Base-by-base conservation (phyloP, 2,329 filamentous ascomycete species). In the Epichloe aotearoae region DNA sequence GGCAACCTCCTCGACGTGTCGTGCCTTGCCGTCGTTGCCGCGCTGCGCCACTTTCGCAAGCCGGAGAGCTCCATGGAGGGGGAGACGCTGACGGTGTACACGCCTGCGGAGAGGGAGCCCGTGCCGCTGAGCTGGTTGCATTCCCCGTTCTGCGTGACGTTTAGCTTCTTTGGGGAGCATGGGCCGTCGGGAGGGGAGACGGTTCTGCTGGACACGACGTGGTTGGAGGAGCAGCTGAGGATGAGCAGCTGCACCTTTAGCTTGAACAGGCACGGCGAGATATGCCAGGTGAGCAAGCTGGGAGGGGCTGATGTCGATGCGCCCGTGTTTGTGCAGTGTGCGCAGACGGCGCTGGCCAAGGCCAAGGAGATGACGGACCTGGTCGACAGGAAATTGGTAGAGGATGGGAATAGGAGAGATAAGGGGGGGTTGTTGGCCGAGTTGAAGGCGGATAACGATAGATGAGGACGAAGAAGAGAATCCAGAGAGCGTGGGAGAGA, bases 71-170 rank as follows among this genome's bases (percentile, higher is more conserved):
- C 83, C 58, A 86, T 96, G 36, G 84, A 89, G 60, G 88, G 88
- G 52, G 89, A 90, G 59, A 79, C 81, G 33, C 79, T 96, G 56
- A 94, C 86, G 2, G 80, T 97, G 42, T 95, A 91, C 69, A 86
- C 84, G 2, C 69, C 85, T 3, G 82, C 86, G 12, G 91, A 98
- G 71, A 78, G 93, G 55, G 90, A 95, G 56, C 91, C 91, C 0
- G 88, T 96, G 44, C 83, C 88, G 45, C 74, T 98, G 54, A 89
- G 87, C 59, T 88, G 95, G 73, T 79, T 96, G 56, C 93, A 97
- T 69, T 86, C 88, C 58, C 93, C 93, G 1, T 84, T 96, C 50
- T 95, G 90, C 63, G 76, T 96, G 44, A 95, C 89, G 0, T 95
- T 95, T 67, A 87, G 82, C 60, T 91, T 89, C 63, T 96, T 86